A percentile compares a stretch with the other conserved stretches of the same genome.
Evolutionary conservation across 441 rosid species (phyloP).

Genomic region (Rhodomyrtus psidioides): DNA sequence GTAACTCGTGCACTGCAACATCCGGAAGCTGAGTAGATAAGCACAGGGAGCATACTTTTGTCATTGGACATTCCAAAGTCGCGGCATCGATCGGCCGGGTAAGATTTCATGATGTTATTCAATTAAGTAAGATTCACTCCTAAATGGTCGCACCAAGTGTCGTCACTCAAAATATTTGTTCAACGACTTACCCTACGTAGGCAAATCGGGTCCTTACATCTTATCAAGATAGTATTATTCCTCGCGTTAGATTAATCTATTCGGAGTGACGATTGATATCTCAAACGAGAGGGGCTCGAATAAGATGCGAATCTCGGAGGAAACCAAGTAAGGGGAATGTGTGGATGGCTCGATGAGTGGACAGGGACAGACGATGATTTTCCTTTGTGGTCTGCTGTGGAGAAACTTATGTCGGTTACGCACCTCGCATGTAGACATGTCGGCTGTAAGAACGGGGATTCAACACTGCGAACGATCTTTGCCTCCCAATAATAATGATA

Average conservation of each 20-base stretch:
- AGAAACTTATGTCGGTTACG: not conserved
- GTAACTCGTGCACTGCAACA: not conserved
- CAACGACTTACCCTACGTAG: not conserved
- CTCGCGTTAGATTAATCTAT: not conserved
- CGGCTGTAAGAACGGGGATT: not conserved
- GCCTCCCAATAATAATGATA: not conserved
- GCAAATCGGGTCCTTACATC: not conserved
- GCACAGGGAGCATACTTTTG: not conserved
- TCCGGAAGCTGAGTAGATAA: not conserved
- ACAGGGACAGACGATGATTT: not conserved
- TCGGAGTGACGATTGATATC: not conserved
- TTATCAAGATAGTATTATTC: not conserved
- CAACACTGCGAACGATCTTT: not conserved
- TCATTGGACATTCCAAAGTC: not conserved
- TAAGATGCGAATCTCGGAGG: rapidly evolving
- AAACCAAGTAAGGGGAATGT: not conserved
- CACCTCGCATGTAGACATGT: not conserved
- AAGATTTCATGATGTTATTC: not conserved
- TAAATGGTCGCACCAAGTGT: not conserved
- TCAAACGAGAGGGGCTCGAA: not conserved
- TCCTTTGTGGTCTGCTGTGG: not conserved
- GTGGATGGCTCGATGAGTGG: not conserved
- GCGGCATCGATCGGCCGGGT: not conserved
- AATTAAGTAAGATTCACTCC: not conserved
- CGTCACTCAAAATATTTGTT: not conserved